phyloP scores from a whole-genome alignment of 495 filamentous ascomycete genomes.

The Penicillium steckii region DNA sequence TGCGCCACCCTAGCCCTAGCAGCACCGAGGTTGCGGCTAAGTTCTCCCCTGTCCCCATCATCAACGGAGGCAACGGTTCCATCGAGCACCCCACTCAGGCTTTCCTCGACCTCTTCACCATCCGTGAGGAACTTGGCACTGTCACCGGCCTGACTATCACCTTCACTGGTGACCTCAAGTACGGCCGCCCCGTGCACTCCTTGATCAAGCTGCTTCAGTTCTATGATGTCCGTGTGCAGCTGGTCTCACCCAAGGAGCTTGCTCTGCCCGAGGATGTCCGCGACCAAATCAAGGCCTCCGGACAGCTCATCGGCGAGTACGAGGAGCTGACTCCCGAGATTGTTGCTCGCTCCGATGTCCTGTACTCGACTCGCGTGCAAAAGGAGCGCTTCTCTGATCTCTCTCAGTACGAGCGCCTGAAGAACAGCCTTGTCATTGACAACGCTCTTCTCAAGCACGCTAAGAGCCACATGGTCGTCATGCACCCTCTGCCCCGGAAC shows the following conservation, averaged over 20 bases:
- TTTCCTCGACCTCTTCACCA: slow-evolving; percentile 98
- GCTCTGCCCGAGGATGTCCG: slow-evolving; percentile 72
- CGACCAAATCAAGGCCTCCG: slow-evolving; percentile 64
- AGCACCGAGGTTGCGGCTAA: slow-evolving; percentile 78
- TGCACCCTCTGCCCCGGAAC: slow-evolving; percentile 95
- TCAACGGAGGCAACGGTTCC: slow-evolving; percentile 95
- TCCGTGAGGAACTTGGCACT: slow-evolving; percentile 93
- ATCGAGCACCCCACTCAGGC: slow-evolving; percentile 97
- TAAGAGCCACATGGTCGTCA: slow-evolving; percentile 85
- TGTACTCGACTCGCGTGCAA: slow-evolving; percentile 96
- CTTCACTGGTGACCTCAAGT: slow-evolving; percentile 88
- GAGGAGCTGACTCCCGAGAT: slow-evolving; percentile 82
- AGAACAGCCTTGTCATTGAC: slow-evolving; percentile 83
- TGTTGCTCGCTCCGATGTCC: slow-evolving; percentile 76
- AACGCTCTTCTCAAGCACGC: slow-evolving; percentile 88
- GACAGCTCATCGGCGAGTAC: slow-evolving; percentile 71
- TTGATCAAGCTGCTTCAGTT: slow-evolving; percentile 88
- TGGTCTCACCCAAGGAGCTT: slow-evolving; percentile 81
- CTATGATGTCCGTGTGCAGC: slow-evolving; percentile 91
- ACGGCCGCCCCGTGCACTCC: slow-evolving; percentile 93
- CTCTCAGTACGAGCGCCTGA: slow-evolving; percentile 78
- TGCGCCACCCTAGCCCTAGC: slow-evolving; percentile 82
- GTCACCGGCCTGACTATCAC: slow-evolving; percentile 94
- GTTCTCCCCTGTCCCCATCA: slow-evolving; percentile 84
- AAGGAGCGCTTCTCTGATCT: slow-evolving; percentile 87